Conservation (phyloP, 1,284 basidiomycete species). For the Apiotrichum akiyoshidainum region DNA sequence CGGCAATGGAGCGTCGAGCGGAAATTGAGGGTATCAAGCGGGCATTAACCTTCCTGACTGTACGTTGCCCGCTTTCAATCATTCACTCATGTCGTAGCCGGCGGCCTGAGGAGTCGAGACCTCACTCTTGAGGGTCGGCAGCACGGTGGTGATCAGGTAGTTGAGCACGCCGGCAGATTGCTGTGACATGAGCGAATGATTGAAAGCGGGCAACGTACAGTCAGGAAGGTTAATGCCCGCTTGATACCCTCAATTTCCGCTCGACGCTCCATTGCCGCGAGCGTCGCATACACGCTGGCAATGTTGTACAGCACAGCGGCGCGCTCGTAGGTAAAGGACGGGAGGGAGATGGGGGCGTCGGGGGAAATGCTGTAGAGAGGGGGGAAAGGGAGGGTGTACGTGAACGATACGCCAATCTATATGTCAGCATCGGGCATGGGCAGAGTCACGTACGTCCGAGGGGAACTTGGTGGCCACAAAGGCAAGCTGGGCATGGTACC, state of each 20-base stretch:
- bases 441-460: slow-evolving; percentile 57
- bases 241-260: slow-evolving; percentile 69
- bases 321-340: slow-evolving; percentile 75
- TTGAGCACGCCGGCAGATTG: slow-evolving; percentile 71
- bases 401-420: slow-evolving; percentile 72
- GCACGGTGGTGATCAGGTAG: slow-evolving; percentile 60
- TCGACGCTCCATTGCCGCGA: slow-evolving; percentile 58
- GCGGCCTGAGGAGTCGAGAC: slow-evolving; percentile 50
- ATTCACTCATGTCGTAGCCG: slow-evolving; percentile 62
- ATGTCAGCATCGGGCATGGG: slow-evolving; percentile 1
- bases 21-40: slow-evolving; percentile 69
- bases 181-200: slow-evolving; percentile 50
- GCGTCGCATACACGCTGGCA: slow-evolving; percentile 67
- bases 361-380: slow-evolving; percentile 50
- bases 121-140: slow-evolving; percentile 60
- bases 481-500: slow-evolving; percentile 83
- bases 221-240: slow-evolving; percentile 65
- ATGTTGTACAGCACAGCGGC: slow-evolving; percentile 77
- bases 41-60: slow-evolving; percentile 69
- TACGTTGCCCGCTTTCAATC: slow-evolving; percentile 33
- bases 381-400: slow-evolving; percentile 71
- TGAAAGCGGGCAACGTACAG: slow-evolving; percentile 54
- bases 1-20: slow-evolving; percentile 59
- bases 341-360: slow-evolving; percentile 61
- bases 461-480: slow-evolving; percentile 73